Conservation (phyloP, 1,284 basidiomycete species). For the Puccinia coronata region DNA sequence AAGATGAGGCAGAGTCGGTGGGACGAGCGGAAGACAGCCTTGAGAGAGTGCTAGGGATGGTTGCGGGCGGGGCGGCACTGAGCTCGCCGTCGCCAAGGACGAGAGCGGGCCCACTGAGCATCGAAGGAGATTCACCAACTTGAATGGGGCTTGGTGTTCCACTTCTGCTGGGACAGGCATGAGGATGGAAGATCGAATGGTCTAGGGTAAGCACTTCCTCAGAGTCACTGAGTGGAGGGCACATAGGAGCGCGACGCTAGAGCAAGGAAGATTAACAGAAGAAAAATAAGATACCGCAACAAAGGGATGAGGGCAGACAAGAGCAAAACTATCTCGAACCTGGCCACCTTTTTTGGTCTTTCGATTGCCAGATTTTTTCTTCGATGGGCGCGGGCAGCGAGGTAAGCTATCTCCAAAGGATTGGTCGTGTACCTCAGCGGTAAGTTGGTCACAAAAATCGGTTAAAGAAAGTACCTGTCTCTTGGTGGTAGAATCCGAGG, state of each 20-base stretch:
- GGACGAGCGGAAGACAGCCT: background rate
- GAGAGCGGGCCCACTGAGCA: too few species aligned
- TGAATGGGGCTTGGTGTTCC: conserved; percentile 5
- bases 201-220: conserved; percentile 25
- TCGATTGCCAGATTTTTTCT: conserved; percentile 12
- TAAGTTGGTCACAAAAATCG: conserved; percentile 24
- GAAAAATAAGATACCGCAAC: background rate
- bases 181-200: conserved; percentile 9
- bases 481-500: background rate
- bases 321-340: background rate
- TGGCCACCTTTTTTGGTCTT: conserved; percentile 12
- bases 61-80: background rate
- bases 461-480: background rate
- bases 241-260: conserved; percentile 4
- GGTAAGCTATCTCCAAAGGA: background rate
- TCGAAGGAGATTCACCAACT: background rate
- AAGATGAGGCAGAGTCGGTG: background rate
- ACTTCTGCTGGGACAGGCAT: background rate
- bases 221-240: conserved; percentile 8
- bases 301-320: background rate
- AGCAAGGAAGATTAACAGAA: background rate
- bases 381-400: background rate
- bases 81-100: background rate
- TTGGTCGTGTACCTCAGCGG: background rate
- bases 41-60: background rate